Evolutionary conservation across 441 rosid species (phyloP).

Genomic region (Geranium incanum): DNA sequence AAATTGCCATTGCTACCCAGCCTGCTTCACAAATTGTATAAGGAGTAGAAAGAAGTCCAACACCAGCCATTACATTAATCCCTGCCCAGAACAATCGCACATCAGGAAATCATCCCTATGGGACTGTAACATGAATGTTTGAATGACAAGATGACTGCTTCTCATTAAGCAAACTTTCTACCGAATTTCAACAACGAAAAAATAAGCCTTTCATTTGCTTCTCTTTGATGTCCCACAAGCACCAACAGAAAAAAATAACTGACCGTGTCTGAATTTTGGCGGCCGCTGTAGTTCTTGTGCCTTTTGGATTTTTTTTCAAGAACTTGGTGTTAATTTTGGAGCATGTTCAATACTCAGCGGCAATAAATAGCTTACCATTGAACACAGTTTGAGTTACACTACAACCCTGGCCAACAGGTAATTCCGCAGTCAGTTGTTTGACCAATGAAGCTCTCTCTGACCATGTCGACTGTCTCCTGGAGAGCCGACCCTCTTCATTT

Average conservation of each 20-base stretch:
- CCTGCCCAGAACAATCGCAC: constrained; percentile 32
- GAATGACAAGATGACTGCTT: not conserved
- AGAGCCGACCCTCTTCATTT: constrained; percentile 36
- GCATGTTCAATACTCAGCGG: not conserved
- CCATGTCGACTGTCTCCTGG: constrained; percentile 44
- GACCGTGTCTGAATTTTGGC: too few species aligned
- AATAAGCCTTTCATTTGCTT: not conserved
- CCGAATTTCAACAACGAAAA: not conserved
- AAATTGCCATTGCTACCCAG: constrained; percentile 66
- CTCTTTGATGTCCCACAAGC: not conserved
- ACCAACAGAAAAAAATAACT: not conserved
- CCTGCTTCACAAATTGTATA: constrained; percentile 48
- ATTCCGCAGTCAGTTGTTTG: constrained; percentile 30
- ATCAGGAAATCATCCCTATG: not conserved
- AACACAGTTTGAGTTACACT: constrained; percentile 74
- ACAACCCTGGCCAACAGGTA: constrained; percentile 60
- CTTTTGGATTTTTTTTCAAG: not conserved
- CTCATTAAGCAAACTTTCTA: not conserved
- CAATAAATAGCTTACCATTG: constrained; percentile 43
- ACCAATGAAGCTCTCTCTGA: constrained; percentile 50
- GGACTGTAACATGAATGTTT: not conserved
- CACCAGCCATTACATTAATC: constrained; percentile 78
- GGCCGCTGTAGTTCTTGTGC: not conserved
- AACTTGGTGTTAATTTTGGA: not conserved
- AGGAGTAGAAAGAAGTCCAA: constrained; percentile 83